A percentile compares a stretch with the other conserved stretches of the same genome.
Conservation (phyloP, 805 yeast species). For the Middelhovenomyces tepae region DNA sequence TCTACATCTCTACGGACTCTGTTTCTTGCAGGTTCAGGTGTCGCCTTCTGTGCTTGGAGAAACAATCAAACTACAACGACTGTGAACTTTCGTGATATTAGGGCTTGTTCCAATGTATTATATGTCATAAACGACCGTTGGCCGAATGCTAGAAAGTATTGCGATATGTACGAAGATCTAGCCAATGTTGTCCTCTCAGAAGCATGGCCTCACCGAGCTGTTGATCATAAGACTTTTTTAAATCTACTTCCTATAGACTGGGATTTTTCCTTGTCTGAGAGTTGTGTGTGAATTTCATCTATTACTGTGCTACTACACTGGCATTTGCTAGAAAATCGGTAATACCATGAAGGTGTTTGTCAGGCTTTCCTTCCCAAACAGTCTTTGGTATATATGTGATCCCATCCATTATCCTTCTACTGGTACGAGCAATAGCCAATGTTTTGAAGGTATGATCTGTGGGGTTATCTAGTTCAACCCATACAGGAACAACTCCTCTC, state of each 20-base stretch:
- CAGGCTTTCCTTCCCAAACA: no score
- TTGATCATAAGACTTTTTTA: conserved; percentile 1
- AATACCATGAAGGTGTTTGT: no score
- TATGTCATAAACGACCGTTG: conserved; percentile 9
- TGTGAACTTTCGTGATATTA: conserved; percentile 5
- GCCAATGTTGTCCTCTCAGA: conserved; percentile 4
- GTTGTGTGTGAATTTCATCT: no score
- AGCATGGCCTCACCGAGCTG: neutral
- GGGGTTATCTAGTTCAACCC: no score
- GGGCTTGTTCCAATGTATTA: conserved; percentile 6
- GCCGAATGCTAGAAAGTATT: conserved; percentile 7
- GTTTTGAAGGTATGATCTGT: no score
- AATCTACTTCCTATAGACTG: conserved; percentile 5
- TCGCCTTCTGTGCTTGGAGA: conserved; percentile 10
- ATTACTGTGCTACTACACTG: no score
- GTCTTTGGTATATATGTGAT: no score
- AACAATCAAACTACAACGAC: conserved; percentile 5
- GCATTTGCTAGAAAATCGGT: no score
- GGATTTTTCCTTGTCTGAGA: no score
- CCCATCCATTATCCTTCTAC: no score
- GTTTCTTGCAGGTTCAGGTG: conserved; percentile 8
- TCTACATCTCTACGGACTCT: conserved; percentile 8
- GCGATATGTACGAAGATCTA: conserved; percentile 7
- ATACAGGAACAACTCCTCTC: no score
- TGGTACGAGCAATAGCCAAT: no score